phyloP scores from a whole-genome alignment of 768 basidiomycete genomes.

The Trametes villosa region DNA sequence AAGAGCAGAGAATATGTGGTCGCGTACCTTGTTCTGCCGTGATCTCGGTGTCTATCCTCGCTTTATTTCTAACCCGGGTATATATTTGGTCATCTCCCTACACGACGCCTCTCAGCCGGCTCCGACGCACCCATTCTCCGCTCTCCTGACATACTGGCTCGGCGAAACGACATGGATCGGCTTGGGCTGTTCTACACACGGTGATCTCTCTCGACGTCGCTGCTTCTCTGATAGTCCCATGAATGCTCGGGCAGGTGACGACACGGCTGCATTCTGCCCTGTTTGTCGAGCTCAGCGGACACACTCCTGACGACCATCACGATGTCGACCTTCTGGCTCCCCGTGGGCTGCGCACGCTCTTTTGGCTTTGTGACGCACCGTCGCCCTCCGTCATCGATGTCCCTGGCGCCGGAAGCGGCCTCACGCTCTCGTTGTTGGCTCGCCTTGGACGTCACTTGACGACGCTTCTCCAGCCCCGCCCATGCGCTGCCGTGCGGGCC shows the following conservation, averaged over 20 bases:
- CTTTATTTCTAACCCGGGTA: too few relatives aligned
- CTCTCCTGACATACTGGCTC: too few relatives aligned
- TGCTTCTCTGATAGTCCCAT: not conserved
- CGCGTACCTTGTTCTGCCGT: too few relatives aligned
- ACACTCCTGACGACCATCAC: constrained; percentile 18
- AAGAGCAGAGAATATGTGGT: too few relatives aligned
- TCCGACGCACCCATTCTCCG: too few relatives aligned
- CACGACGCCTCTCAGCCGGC: too few relatives aligned
- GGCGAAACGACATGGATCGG: too few relatives aligned
- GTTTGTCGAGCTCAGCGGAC: constrained; percentile 15
- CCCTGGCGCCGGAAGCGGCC: not conserved
- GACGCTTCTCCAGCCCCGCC: constrained; percentile 10
- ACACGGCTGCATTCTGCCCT: constrained; percentile 8
- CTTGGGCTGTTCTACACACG: too few relatives aligned
- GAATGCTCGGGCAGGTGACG: constrained; percentile 1
- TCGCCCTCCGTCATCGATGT: not conserved
- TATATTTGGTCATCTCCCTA: too few relatives aligned
- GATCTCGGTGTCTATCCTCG: too few relatives aligned
- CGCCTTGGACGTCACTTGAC: constrained; percentile 7
- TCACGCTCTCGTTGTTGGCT: not conserved
- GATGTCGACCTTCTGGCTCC: constrained; percentile 1
- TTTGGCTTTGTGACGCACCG: constrained; percentile 14
- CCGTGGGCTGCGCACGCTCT: constrained; percentile 5
- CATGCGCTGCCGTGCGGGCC: constrained; percentile 5
- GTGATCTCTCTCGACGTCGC: not conserved